phyloP scores from a whole-genome alignment of 192 early-diverging fungal genomes.

The Coemansia aciculifera region DNA sequence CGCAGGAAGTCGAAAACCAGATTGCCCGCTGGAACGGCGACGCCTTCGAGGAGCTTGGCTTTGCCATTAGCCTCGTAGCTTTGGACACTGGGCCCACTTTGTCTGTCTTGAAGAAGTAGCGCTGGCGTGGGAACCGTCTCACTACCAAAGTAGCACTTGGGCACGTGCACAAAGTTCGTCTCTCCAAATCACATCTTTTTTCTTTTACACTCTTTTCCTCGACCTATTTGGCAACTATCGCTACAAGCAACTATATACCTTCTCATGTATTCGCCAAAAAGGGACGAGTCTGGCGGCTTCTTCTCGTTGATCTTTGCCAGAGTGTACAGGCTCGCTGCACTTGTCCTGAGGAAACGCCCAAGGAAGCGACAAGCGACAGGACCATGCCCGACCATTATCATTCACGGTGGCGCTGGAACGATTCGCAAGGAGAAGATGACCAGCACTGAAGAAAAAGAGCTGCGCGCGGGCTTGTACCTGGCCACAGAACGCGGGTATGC shows the following conservation, averaged over 20 bases:
- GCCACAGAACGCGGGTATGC: constrained; percentile 25
- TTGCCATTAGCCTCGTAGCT: constrained; percentile 7
- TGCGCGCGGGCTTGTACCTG: constrained; percentile 18
- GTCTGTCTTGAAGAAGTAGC: constrained; percentile 5
- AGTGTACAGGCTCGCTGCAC: not conserved
- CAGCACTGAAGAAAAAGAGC: constrained; percentile 17
- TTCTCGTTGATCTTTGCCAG: not conserved
- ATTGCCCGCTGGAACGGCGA: constrained; percentile 18
- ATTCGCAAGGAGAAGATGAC: constrained; percentile 36
- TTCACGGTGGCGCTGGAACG: constrained; percentile 33
- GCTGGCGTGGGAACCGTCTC: not conserved
- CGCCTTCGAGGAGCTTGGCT: constrained; percentile 13
- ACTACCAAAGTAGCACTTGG: not conserved
- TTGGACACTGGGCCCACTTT: not conserved
- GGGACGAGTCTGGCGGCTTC: not conserved
- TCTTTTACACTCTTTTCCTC: no score
- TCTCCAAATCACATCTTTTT: not conserved
- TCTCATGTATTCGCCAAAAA: not conserved
- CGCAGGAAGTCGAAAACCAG: constrained; percentile 11
- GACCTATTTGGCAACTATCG: not conserved
- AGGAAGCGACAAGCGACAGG: not conserved
- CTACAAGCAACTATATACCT: not conserved
- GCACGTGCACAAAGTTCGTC: not conserved
- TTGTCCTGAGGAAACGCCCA: not conserved
- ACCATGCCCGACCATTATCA: constrained; percentile 22